Conservation (phyloP, 345 rosid species). For the Eucalyptus marginata region DNA sequence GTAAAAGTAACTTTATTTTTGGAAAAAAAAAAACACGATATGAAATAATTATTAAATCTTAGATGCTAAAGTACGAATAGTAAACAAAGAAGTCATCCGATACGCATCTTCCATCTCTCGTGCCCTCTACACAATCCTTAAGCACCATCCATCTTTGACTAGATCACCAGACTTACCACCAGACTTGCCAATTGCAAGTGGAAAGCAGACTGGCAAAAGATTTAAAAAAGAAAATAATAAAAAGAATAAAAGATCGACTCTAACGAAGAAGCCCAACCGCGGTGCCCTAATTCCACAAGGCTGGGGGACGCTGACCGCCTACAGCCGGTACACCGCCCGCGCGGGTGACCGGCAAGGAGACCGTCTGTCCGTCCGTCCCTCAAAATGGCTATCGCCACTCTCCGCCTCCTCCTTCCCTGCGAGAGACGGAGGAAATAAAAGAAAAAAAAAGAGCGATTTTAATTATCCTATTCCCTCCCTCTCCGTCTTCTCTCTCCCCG, state of each 20-base stretch:
- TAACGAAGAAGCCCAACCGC: not conserved
- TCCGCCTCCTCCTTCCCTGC: not conserved
- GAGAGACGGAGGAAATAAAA: not conserved
- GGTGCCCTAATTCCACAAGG: not conserved
- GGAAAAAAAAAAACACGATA: not conserved
- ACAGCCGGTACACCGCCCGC: not conserved
- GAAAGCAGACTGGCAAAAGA: not conserved
- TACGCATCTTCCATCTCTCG: not conserved
- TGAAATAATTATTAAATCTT: not conserved
- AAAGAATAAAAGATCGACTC: not conserved
- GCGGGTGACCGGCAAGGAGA: not conserved
- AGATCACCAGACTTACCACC: not conserved
- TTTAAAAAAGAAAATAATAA: not conserved
- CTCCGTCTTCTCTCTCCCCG: not conserved
- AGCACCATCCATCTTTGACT: not conserved
- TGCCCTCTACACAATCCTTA: not conserved
- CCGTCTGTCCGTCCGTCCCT: not conserved
- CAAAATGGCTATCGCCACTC: not conserved
- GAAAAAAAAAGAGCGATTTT: not conserved
- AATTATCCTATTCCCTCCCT: not conserved
- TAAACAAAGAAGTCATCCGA: not conserved
- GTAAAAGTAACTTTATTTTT: not conserved
- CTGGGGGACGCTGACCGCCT: not conserved
- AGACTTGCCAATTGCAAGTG: not conserved
- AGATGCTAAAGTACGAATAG: not conserved